These are phyloP conservation scores for Mycena galericulata DNA, from an alignment of 768 basidiomycete genomes.

Conservation along the genomic window DNA sequence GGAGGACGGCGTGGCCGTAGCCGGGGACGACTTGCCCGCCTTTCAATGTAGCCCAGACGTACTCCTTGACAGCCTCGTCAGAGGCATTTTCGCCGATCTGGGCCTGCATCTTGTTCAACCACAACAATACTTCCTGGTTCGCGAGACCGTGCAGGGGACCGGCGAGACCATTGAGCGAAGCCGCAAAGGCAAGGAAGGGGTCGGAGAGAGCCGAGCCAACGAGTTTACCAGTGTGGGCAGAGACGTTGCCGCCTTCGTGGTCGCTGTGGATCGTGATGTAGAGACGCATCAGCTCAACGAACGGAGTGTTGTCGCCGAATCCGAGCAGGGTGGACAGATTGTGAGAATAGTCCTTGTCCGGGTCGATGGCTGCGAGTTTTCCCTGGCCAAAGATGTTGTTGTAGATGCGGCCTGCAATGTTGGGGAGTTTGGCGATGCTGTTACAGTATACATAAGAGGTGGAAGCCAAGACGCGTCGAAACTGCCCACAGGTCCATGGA, in stretches of 20 bases:
- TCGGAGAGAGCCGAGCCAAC: constrained; percentile 97
- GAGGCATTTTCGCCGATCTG: constrained; percentile 88
- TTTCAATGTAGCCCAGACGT: constrained; percentile 96
- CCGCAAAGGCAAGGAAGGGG: constrained; percentile 95
- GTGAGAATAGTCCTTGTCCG: constrained; percentile 86
- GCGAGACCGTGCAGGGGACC: constrained; percentile 97
- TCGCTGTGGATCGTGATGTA: constrained; percentile 99
- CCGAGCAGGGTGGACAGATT: constrained; percentile 94
- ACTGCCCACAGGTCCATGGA: constrained; percentile 81
- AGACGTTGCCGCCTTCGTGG: constrained; percentile 99
- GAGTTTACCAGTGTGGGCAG: constrained; percentile 92
- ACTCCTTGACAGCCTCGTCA: constrained; percentile 91
- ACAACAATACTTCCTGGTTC: constrained; percentile 96
- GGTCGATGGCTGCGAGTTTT: constrained; percentile 89
- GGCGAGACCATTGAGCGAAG: constrained; percentile 95
- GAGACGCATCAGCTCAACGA: constrained; percentile 94
- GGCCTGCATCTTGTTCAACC: constrained; percentile 93
- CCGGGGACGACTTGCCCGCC: constrained; percentile 95
- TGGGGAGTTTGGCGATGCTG: constrained; percentile 96
- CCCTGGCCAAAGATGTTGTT: constrained; percentile 89
- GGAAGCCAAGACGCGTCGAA: background rate
- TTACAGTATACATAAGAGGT: constrained; percentile 16
- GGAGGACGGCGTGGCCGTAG: constrained; percentile 87
- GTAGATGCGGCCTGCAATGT: constrained; percentile 94
- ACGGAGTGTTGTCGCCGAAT: constrained; percentile 87